Base-by-base conservation (phyloP, 2,329 filamentous ascomycete species). In the Chrysosporium keratinophilum region DNA sequence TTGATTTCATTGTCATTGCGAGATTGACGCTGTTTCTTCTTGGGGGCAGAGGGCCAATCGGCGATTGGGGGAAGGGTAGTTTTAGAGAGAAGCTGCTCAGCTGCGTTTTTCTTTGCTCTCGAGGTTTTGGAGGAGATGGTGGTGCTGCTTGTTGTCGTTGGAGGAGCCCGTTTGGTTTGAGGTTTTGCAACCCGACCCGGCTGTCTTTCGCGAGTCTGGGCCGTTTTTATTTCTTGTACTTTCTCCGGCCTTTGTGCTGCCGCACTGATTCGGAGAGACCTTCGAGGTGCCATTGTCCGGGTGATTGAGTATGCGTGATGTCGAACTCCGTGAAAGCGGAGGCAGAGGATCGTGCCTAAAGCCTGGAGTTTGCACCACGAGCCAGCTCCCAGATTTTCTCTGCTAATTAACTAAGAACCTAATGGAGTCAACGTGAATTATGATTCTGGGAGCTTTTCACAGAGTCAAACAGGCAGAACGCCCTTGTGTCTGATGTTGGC, bases 281-380 rank as follows among this genome's bases (percentile, higher is more conserved):
- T 75, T 58, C 78, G 66, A 10, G 78, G 65, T 39, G 76, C 73
- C 78, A 80, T 80, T 65, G 57, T 28, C 23, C 7, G 23, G 23
- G 23, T 4, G 7, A 28, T 7, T 28, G 23, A 28, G 23, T 28
- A 28, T 28, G 23, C 3, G 23, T 4, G 23, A 28, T 28, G 45
- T 31, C 17, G 23, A 14, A 31, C 6, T 9, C 5, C 20, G 43
- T 34, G 39, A 5, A 39, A n/a, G 15, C 37, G 12, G 37, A 49
- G 34, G n/a, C 23, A 9, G 23, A 45, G 12, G 19, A n/a, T 48
- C 54, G 53, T 49, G 19, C 50, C 3, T 12, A 3, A 37, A 20
- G 6, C 11, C n/a, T 14, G 17, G 23, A 28, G 7, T 23, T 56
- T 15, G 5, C 7, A 28, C 23, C 23, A 28, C 3, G 23, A 28